Base-by-base conservation (phyloP, 805 yeast species). In the Saturnispora sekii region DNA sequence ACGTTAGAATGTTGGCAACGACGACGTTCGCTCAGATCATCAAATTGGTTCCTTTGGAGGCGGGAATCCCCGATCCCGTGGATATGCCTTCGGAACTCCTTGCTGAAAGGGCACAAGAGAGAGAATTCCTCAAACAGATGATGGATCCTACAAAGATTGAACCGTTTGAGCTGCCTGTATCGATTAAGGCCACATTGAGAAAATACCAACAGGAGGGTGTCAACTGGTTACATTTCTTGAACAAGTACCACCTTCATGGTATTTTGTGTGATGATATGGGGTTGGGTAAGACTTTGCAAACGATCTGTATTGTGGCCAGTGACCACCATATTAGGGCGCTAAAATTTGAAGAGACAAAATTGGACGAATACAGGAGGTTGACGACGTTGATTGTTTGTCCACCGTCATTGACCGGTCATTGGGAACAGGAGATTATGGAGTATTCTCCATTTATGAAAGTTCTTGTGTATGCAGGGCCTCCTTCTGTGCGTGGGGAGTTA, bases 201-300 rank as follows among this genome's bases (percentile, higher is more conserved):
- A 84, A 85, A 51, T 93, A 93, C 60, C 99, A 93, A 66, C 97
- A 93, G 61, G 97, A 93, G 49, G 99, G 99, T 63, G 94, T 93
- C 33, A 93, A 90, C 61, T 93, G 99, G 99, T 70, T 93, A 44
- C 96, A 96, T 8, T 93, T 93, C 59, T 72, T 93, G 57, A 93
- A 93, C 66, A 85, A 85, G 57, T 93, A 93, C 60, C 96, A 90
- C 62, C 68, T 93, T 43, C 99, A 93, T 66, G 99, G 99, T 44
- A 90, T 93, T 57, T 69, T 93, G 40, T 93, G 98, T 77, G 99
- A 93, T 62, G 99, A 93, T 77, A 93, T 93, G 99, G 99, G 99
- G 6, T 72, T 93, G 29, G 99, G 99, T 43, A 93, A 93, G 61
- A 93, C 99, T 0, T 70, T 93, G 48, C 99, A 93, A 64, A 89